Conservation (phyloP, 495 filamentous ascomycete genomes). For the Amphirosellinia nigrospora region DNA sequence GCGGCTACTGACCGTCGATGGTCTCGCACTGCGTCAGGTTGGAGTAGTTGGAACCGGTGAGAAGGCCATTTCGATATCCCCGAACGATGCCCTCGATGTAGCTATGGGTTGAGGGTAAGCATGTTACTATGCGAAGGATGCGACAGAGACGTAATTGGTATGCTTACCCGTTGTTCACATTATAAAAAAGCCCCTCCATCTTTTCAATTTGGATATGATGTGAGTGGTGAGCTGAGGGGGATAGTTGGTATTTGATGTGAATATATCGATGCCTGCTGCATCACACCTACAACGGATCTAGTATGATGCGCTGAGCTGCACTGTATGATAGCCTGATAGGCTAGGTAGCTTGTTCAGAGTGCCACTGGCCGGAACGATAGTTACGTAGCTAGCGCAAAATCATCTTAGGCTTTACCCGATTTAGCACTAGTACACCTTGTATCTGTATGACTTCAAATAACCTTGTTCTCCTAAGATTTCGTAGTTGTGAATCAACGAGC, state of each 20-base stretch:
- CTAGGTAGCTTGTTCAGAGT: not conserved
- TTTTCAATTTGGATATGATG: constrained; percentile 35
- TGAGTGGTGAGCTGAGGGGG: constrained; percentile 34
- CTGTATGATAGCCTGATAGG: not conserved
- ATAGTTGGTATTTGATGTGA: constrained; percentile 36
- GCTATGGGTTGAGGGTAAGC: constrained; percentile 55
- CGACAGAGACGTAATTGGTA: not conserved
- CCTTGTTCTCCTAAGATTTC: too few species aligned
- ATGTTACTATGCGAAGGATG: constrained; percentile 9
- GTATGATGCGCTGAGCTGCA: not conserved
- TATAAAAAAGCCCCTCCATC: constrained; percentile 97
- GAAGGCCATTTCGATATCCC: constrained; percentile 92
- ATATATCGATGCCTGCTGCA: constrained; percentile 31
- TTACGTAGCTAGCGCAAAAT: not conserved
- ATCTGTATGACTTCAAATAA: too few species aligned
- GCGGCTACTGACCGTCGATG: constrained; percentile 76
- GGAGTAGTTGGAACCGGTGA: constrained; percentile 88
- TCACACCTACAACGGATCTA: constrained; percentile 4
- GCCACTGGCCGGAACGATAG: not conserved
- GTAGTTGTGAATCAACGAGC: too few species aligned
- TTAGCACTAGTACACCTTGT: not conserved
- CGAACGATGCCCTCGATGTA: constrained; percentile 97
- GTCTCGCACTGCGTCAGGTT: constrained; percentile 99
- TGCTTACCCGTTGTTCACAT: constrained; percentile 87
- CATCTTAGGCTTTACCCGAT: not conserved